A percentile compares a stretch with the other conserved stretches of the same genome.
These are phyloP conservation scores for Oemleria cerasiformis DNA, from an alignment of 306 rosid species.

Conservation along the genomic window DNA sequence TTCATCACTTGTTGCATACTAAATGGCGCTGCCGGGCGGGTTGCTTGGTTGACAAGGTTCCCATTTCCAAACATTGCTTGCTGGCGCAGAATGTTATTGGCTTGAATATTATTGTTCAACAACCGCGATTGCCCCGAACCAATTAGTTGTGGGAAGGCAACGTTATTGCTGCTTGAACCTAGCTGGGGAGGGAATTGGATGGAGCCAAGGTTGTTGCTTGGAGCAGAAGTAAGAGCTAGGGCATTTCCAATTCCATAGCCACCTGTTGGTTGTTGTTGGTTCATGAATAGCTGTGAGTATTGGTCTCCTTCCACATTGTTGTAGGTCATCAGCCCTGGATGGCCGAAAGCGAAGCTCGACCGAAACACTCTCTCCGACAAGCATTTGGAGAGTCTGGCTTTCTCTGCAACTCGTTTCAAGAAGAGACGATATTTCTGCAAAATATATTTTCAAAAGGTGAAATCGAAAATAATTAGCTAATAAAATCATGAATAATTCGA, in stretches of 20 bases:
- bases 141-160: not conserved
- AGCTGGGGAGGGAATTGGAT: conserved; percentile 13
- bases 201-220: conserved; percentile 9
- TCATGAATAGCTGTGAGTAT: not conserved
- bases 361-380: conserved; percentile 29
- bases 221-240: not conserved
- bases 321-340: conserved; percentile 12
- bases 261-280: not conserved
- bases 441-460: not conserved
- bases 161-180: not conserved
- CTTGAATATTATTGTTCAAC: conserved; percentile 5
- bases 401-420: conserved; percentile 37
- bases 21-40: not conserved
- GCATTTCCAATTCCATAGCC: not conserved
- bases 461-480: not conserved
- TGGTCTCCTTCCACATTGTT: conserved; percentile 14
- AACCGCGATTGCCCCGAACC: conserved; percentile 5
- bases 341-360: conserved; percentile 46
- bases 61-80: conserved; percentile 17
- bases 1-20: not conserved
- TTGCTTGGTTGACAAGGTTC: not conserved
- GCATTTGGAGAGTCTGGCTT: conserved; percentile 24
- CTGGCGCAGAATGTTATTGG: not conserved
- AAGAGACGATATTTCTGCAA: conserved; percentile 64
- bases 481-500: not conserved